phyloP scores from a whole-genome alignment of 352 stramenopile species.

The Thraustochytrium striatum region DNA sequence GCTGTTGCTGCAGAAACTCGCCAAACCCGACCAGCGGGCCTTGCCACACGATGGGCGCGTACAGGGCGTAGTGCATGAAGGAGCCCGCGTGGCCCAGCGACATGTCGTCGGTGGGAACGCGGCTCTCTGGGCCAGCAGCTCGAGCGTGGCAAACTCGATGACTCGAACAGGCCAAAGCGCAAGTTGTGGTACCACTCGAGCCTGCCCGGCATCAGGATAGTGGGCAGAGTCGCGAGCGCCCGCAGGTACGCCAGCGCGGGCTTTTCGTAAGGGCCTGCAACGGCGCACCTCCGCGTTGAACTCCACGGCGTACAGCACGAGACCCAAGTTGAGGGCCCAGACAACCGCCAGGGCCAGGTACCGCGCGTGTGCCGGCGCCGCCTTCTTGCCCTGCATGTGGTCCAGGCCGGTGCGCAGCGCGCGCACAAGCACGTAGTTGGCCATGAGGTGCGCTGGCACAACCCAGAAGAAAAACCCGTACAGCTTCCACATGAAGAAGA shows the following conservation, averaged over 20 bases:
- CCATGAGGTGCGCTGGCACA: background rate
- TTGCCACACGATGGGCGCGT: slow-evolving; percentile 19
- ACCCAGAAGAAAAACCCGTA: background rate
- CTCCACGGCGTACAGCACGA: background rate
- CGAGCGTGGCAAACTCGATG: slow-evolving; percentile 27
- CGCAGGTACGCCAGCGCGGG: background rate
- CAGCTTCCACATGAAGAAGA: background rate
- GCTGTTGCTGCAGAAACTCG: background rate
- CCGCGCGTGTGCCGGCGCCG: background rate
- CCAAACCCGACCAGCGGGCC: background rate
- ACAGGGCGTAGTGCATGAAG: slow-evolving; percentile 6
- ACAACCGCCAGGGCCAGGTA: background rate
- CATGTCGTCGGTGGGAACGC: background rate
- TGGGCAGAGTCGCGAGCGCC: background rate
- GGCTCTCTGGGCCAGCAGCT: background rate
- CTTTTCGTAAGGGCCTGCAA: background rate
- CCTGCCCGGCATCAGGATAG: background rate
- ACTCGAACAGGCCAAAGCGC: slow-evolving; percentile 14
- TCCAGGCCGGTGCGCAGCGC: background rate
- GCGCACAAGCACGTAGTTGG: background rate
- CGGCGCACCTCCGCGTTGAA: background rate
- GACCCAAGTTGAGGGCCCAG: background rate
- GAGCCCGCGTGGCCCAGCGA: background rate
- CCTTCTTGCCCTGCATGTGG: too few species aligned
- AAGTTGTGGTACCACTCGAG: slow-evolving; percentile 9